These are phyloP conservation scores for Alternaria arbusti DNA, from an alignment of 2,329 filamentous ascomycete genomes.

Conservation along the genomic window DNA sequence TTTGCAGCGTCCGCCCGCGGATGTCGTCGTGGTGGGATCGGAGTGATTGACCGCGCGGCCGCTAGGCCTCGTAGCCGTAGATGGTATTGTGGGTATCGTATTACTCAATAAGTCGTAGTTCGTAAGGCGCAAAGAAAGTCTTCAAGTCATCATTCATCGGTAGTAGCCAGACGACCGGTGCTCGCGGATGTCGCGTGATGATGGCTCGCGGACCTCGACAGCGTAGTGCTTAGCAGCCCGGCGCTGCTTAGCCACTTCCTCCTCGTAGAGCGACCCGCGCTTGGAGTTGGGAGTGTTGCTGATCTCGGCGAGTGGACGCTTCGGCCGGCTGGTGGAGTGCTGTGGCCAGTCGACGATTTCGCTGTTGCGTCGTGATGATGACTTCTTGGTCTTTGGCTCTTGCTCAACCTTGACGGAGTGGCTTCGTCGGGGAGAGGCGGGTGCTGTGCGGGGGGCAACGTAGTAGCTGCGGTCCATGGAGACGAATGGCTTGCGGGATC, in stretches of 20 bases:
- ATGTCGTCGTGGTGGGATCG: neutral
- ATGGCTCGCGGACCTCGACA: constrained; percentile 52
- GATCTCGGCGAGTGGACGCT: constrained; percentile 37
- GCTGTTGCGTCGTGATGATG: constrained; percentile 37
- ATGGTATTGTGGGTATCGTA: constrained; percentile 8
- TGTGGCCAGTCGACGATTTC: constrained; percentile 49
- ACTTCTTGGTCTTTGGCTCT: constrained; percentile 32
- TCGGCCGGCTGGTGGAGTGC: constrained; percentile 16
- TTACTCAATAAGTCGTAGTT: constrained; percentile 1
- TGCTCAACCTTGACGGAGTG: constrained; percentile 45
- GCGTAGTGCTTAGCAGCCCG: constrained; percentile 47
- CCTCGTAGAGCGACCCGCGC: constrained; percentile 51
- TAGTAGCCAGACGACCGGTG: constrained; percentile 49
- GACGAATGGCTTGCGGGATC: constrained; percentile 47
- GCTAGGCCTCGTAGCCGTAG: constrained; percentile 9
- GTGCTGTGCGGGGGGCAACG: constrained; percentile 45
- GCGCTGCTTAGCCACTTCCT: constrained; percentile 46
- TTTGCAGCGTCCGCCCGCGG: constrained; percentile 14
- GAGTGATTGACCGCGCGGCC: constrained; percentile 1
- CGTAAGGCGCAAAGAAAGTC: constrained; percentile 17
- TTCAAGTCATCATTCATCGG: constrained; percentile 36
- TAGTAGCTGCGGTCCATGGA: constrained; percentile 54
- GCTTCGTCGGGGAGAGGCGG: constrained; percentile 30
- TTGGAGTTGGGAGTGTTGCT: constrained; percentile 40
- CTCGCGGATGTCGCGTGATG: constrained; percentile 43